Evolutionary conservation across 2,329 filamentous ascomycete genomes (phyloP), one percentile per base, ranked within the genome.

Genomic region (Sporothrix dimorphospora): DNA sequence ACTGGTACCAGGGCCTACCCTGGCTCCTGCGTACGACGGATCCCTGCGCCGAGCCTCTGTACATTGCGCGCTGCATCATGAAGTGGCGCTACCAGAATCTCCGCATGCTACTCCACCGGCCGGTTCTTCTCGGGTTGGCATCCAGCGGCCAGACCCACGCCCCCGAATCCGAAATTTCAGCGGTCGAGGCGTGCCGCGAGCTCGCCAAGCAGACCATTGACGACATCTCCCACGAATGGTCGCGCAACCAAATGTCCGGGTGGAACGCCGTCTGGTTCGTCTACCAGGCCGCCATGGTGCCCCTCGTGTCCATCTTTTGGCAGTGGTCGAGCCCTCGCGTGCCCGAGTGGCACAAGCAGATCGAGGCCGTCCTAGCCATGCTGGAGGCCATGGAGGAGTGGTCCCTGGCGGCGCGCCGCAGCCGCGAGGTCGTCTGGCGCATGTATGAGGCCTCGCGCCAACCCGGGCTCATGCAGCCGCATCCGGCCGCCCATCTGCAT

Each of bases 251-350:
- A 78, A 92, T 94, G 82, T 89, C 89, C 0, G 92, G 92, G 9
- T 94, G 92, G 92, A 93, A 93, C 78, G 92, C 90, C 0, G 91
- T 92, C 2, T 94, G 92, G 91, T 91, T 94, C 80, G 86, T 93
- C 73, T 94, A 93, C 81, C 92, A 94, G 79, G 91, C 92, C 0
- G 89, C 89, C 74, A 92, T 94, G 90, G 89, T 94, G 9, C 92
- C 92, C 0, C 85, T 95, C 1, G 87, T 95, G 12, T 91, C 88
- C 27, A 84, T 94, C 14, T 93, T 94, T 79, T 91, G 88, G 84
- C 90, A 93, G 78, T 84, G 82, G 80, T 82, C 83, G 72, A 84
- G 81, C 77, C 82, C 84, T 11, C 81, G 81, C 45, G 83, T 86
- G 24, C 78, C 81, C 14, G 83, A 85, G 74, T 89, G 87, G 85